A percentile compares a stretch with the other conserved stretches of the same genome.
phyloP scores from a whole-genome alignment of 2,329 filamentous ascomycete species.

The Arthrocladium fulminans region DNA sequence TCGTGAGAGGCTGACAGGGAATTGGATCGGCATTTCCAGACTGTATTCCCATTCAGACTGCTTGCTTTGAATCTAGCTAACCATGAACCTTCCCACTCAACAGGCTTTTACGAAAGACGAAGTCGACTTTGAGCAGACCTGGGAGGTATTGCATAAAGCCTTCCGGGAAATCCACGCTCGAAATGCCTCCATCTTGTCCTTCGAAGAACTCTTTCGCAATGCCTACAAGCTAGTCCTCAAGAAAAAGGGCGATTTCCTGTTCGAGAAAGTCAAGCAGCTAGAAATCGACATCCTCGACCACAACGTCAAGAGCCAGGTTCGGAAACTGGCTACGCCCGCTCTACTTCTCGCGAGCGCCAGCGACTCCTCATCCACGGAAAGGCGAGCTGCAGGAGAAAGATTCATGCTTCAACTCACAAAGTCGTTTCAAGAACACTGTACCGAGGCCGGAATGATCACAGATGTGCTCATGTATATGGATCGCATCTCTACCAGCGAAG shows the following conservation, averaged over 20 bases:
- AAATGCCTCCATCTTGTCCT: slow-evolving; percentile 81
- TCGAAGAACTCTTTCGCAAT: slow-evolving; percentile 88
- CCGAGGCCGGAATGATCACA: slow-evolving; percentile 91
- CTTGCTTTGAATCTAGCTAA: slow-evolving; percentile 12
- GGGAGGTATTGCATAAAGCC: slow-evolving; percentile 66
- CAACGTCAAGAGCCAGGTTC: slow-evolving; percentile 63
- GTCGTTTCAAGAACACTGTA: slow-evolving; percentile 81
- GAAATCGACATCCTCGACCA: slow-evolving; percentile 72
- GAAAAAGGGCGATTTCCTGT: slow-evolving; percentile 74
- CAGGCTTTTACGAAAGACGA: slow-evolving; percentile 52
- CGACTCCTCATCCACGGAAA: slow-evolving; percentile 63
- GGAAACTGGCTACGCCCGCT: slow-evolving; percentile 59
- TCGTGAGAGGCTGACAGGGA: neutral
- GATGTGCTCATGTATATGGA: slow-evolving; percentile 98
- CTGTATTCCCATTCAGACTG: no score
- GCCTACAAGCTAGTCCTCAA: slow-evolving; percentile 89
- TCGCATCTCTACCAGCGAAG: slow-evolving; percentile 68
- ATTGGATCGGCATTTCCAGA: no score
- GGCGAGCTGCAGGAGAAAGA: slow-evolving; percentile 68
- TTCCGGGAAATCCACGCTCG: slow-evolving; percentile 84
- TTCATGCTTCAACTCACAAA: slow-evolving; percentile 69
- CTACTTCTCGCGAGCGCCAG: slow-evolving; percentile 47
- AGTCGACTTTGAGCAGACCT: slow-evolving; percentile 77
- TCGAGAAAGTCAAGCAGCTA: slow-evolving; percentile 69
- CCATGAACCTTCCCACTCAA: neutral